Evolutionary conservation across 495 filamentous ascomycete species (phyloP), one percentile per base, ranked within the genome.

Genomic region (Xylaria intraflava): DNA sequence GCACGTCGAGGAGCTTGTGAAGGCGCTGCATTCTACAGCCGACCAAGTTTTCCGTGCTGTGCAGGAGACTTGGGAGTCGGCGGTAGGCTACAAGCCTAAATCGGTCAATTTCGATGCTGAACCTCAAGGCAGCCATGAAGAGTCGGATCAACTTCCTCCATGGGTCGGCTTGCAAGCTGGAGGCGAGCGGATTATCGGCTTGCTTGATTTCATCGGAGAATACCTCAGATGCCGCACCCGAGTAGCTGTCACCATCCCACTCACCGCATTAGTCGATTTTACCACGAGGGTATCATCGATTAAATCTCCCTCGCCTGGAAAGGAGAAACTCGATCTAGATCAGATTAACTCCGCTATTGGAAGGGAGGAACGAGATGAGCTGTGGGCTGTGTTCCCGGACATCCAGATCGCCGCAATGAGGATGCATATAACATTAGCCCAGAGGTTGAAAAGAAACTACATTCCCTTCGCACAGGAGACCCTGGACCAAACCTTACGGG

Each of bases 111-210:
- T 69, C 11, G 70, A 77, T 19, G 36, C 50, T 6, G 71, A 71
- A 16, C 73, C 75, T 1, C 61, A 62, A 7, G 77, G 76, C 11
- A 73, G 76, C 5, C 61, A 68, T n/a, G 62, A 59, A 9, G 49
- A 62, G 6, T 46, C 46, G 17, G 73, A 76, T 35, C 81, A 82
- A 27, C 70, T 92, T 43, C 77, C 81, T 6, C 53, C 65, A 0
- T 95, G 90, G 90, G 72, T 64, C 23, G 89, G 90, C 17, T 68
- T 95, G 3, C 70, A 80, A 62, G 76, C 83, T 26, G 90, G 90
- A 35, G 70, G 82, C 33, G 80, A 89, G 58, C 77, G 89, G 53
- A 61, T 93, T 0, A 61, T 81, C 19, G 78, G 80, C 20, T 70
- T 90, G 12, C 57, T 95, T 11, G 71, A 77, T 14, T 83, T 83